Base-by-base conservation (phyloP, 805 yeast genomes). In the Pichia manshurica region DNA sequence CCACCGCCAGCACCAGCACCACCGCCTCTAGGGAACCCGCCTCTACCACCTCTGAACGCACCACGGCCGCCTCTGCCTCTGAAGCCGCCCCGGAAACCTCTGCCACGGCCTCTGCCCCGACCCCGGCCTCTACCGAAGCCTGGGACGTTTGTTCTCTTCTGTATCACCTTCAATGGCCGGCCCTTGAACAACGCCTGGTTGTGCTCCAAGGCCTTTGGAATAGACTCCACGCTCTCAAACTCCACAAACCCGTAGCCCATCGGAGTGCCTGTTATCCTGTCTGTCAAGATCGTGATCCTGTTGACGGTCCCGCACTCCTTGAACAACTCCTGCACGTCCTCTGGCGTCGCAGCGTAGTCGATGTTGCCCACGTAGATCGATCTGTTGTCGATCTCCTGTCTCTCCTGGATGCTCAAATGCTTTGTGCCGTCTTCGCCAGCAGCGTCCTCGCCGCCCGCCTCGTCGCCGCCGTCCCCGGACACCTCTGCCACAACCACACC, bases 181-280 rank as follows among this genome's bases (percentile, higher is more conserved):
- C 84, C 90, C 55, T 79, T 72, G 60, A 88, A 81, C 22, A 71
- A 67, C 1, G 82, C 69, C 28, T 84, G 91, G 57, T 86, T 80
- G 52, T 83, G 68, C 43, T 54, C 51, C 15, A 87, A 70, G 1
- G 95, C 95, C 51, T 75, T 72, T 17, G 76, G 69, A 6, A 86
- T 89, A 12, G 75, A 71, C n/a, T 73, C 72, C 12, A 78, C 75
- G 58, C 77, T 84, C n/a, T 81, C 75, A 60, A 87, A 88, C 63
- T 88, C 96, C 52, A 88, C 74, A 63, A 87, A 88, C 2, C 96
- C 96, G 67, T 75, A 87, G 1, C 96, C 96, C 65, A 84, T 84
- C 39, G 96, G 93, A 53, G 77, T 82, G 6, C 95, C 95, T 0
- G 93, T 81, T 56, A 69, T 65, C 63, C 81, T 83, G 66, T 87